Evolutionary conservation across 2,329 filamentous ascomycete genomes (phyloP), one percentile per base, ranked within the genome.

Genomic region (Coniochaeta sp.): DNA sequence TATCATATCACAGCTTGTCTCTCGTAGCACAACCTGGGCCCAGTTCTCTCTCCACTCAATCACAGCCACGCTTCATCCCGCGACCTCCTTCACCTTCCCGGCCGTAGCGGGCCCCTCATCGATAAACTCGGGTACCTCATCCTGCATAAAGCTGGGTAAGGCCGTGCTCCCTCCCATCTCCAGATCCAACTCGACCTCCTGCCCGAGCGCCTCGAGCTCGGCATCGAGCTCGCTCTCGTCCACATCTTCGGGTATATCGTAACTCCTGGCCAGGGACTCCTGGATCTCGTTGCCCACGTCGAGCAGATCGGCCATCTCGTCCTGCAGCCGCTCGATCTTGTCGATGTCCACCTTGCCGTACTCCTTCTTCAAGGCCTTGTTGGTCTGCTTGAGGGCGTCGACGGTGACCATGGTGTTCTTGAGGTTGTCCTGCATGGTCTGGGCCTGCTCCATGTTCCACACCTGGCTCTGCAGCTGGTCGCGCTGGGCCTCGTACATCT

Each of bases 361-460:
- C 80, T 98, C 93, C 74, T 91, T 90, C 71, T 87, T 87, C 64
- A 99, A 83, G 69, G 91, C 89, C 78, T 96, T 96, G 69, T 95
- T 96, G 26, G 93, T 97, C 1, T 89, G 92, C 83, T 97, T 96
- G 85, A 99, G 93, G 12, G 93, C 93, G 73, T 98, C 93, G 52
- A 98, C 93, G 31, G 95, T 97, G 19, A 92, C 96, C 93, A 97
- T 97, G 64, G 95, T 93, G 75, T 98, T 98, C 75, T 96, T 95
- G 59, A 99, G 84, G 72, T 98, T 98, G 77, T 98, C 93, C 78
- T 96, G 92, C 93, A 98, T 97, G 83, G 93, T 96, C 72, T 90
- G 89, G 3, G 93, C 93, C 77, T 97, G 93, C 78, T 98, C 93
- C 93, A 99, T 97, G 78, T 98, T 98, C 93, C 93, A 98, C 24